Conservation (phyloP, 1,139 yeast genomes). For the Saccharomyces hybrid region DNA sequence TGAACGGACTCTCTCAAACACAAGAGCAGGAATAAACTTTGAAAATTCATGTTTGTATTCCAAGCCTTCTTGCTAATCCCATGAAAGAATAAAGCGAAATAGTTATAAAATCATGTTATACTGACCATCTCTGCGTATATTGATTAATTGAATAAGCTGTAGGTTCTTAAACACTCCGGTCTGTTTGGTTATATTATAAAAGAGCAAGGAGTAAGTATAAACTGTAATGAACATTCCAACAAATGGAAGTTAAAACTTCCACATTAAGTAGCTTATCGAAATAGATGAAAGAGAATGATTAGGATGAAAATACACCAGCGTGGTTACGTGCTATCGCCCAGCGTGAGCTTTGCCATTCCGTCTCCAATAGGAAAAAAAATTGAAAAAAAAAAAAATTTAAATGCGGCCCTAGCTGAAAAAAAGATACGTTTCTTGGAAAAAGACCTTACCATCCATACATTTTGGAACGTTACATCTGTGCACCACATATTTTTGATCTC, state of each 20-base stretch:
- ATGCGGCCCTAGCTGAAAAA: background rate
- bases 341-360: background rate
- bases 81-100: background rate
- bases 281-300: background rate
- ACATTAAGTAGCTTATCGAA: background rate
- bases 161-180: constrained; percentile 75
- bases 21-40: background rate
- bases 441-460: background rate
- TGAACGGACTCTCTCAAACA: background rate
- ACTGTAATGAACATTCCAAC: background rate
- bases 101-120: constrained; percentile 33
- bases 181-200: constrained; percentile 28
- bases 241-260: background rate
- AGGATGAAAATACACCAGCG: background rate
- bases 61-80: background rate
- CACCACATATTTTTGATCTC: background rate
- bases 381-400: background rate
- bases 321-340: background rate
- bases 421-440: background rate
- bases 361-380: background rate
- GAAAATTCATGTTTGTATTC: background rate
- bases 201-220: background rate
- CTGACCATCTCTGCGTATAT: constrained; percentile 95
- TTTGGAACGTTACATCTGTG: background rate
- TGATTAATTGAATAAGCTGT: constrained; percentile 28